Conservation (phyloP, 345 rosid genomes). For the Mangifera indica region DNA sequence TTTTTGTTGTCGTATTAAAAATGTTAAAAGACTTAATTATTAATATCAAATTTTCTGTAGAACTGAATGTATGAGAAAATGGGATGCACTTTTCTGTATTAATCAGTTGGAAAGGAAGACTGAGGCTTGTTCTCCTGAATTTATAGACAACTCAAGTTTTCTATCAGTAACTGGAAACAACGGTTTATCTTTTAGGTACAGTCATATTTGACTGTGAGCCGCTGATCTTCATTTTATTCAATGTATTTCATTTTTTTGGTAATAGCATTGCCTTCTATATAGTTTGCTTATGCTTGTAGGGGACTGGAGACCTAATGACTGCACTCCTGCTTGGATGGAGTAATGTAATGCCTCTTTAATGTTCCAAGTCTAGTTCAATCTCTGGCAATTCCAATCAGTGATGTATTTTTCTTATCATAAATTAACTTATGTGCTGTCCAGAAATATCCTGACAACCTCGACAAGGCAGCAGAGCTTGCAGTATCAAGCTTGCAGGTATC, state of each 20-base stretch:
- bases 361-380: not conserved
- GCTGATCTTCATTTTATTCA: not conserved
- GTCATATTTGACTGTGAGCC: not conserved
- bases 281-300: conserved; percentile 46
- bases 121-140: not conserved
- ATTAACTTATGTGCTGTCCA: conserved; percentile 30
- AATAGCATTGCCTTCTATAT: not conserved
- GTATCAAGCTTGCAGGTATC: conserved; percentile 95
- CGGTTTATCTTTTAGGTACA: not conserved
- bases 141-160: not conserved
- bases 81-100: not conserved
- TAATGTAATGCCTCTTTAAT: conserved; percentile 54
- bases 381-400: not conserved
- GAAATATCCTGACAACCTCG: conserved; percentile 87
- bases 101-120: not conserved
- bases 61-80: not conserved
- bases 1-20: not conserved
- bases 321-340: conserved; percentile 99
- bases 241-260: not conserved
- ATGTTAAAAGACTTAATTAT: not conserved
- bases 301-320: conserved; percentile 96
- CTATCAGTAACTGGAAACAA: not conserved
- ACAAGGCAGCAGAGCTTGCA: conserved; percentile 90
- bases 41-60: not conserved
- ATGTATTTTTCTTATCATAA: conserved; percentile 4